Evolutionary conservation across 768 basidiomycete species (phyloP).

Genomic region (Collybia sp.): DNA sequence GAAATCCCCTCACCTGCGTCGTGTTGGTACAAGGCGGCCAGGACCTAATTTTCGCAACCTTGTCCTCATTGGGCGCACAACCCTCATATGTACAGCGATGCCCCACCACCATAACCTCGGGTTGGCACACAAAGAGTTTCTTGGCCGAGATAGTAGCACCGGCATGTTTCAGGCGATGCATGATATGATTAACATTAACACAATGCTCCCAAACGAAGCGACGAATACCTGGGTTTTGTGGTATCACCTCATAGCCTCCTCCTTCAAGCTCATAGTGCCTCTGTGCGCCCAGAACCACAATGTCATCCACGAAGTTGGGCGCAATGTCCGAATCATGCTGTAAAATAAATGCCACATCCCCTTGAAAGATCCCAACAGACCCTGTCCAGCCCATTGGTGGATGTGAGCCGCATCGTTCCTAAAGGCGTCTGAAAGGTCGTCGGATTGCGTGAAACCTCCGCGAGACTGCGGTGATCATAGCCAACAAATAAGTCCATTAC

Average conservation of each 20-base stretch:
- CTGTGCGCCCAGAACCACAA: constrained; percentile 15
- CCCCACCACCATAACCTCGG: constrained; percentile 21
- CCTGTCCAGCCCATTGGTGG: constrained; percentile 29
- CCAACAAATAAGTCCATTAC: constrained; percentile 24
- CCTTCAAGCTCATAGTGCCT: constrained; percentile 14
- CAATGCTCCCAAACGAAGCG: no score
- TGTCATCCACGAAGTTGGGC: constrained; percentile 17
- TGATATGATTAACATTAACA: constrained; percentile 24
- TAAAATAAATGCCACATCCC: constrained; percentile 22
- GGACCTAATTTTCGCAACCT: constrained; percentile 17
- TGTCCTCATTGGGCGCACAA: constrained; percentile 12
- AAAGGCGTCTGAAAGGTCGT: constrained; percentile 23
- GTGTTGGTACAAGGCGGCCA: constrained; percentile 11
- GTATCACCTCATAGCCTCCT: constrained; percentile 10
- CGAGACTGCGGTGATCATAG: constrained; percentile 21
- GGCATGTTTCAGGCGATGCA: constrained; percentile 19
- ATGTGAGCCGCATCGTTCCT: constrained; percentile 14
- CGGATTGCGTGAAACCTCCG: constrained; percentile 17
- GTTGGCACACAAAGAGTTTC: constrained; percentile 17
- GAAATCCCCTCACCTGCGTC: constrained; percentile 9
- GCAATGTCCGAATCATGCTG: constrained; percentile 23
- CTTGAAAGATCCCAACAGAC: constrained; percentile 26
- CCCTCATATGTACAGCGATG: constrained; percentile 31
- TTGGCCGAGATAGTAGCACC: constrained; percentile 25
- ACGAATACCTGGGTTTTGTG: constrained; percentile 21